These are phyloP conservation scores for Metschnikowia cerradonensis DNA, from an alignment of 805 yeast genomes.

Conservation along the genomic window DNA sequence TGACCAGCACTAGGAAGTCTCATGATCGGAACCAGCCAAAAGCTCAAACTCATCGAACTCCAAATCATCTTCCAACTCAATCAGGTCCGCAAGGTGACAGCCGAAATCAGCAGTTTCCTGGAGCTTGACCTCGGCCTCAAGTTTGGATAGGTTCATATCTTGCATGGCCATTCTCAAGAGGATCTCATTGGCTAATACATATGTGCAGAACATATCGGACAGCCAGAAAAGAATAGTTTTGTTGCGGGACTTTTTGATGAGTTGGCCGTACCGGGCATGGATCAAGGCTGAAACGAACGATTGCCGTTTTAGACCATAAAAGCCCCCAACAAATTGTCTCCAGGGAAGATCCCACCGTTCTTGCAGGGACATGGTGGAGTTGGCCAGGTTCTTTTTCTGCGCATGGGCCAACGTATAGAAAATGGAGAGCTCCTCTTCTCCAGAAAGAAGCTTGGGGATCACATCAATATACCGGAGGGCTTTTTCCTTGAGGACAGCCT, in stretches of 20 bases:
- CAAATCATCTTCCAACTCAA: slow-evolving; percentile 28
- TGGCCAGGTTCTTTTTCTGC: slow-evolving; percentile 34
- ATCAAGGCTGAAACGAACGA: slow-evolving; percentile 45
- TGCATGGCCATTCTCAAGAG: slow-evolving; percentile 47
- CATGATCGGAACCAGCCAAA: background rate
- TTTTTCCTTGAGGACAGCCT: slow-evolving; percentile 26
- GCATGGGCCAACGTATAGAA: slow-evolving; percentile 50
- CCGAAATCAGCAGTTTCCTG: slow-evolving; percentile 49
- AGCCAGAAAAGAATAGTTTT: slow-evolving; percentile 61
- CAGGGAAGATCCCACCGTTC: slow-evolving; percentile 48
- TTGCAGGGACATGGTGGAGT: slow-evolving; percentile 41
- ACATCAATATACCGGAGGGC: slow-evolving; percentile 23
- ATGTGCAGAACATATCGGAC: slow-evolving; percentile 47
- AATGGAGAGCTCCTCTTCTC: slow-evolving; percentile 38
- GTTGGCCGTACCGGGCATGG: slow-evolving; percentile 15
- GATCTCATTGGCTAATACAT: slow-evolving; percentile 62
- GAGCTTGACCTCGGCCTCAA: slow-evolving; percentile 45
- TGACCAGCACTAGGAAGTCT: background rate
- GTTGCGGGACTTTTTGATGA: slow-evolving; percentile 27
- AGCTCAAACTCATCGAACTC: slow-evolving; percentile 13
- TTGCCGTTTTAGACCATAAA: slow-evolving; percentile 57
- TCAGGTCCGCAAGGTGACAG: slow-evolving; percentile 27
- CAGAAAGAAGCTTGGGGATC: slow-evolving; percentile 42
- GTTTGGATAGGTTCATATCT: slow-evolving; percentile 37
- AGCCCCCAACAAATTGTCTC: slow-evolving; percentile 51